Evolutionary conservation across 129 eudicot species (phyloP).

Genomic region (Flaveria linearis): DNA sequence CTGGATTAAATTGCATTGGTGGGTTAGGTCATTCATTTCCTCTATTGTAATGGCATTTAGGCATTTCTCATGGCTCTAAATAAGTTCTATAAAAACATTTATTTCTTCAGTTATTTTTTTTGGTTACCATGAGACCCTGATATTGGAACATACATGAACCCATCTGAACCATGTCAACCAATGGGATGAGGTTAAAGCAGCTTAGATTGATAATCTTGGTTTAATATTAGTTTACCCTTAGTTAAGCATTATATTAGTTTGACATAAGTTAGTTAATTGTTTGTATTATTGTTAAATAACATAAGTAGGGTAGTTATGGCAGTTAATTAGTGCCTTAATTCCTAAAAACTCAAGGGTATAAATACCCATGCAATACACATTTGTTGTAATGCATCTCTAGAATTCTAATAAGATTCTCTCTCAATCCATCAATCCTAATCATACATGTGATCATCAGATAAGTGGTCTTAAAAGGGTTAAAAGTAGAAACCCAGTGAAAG

Average conservation of each 20-base stretch:
- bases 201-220: neutral
- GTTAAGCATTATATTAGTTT: too few relatives aligned
- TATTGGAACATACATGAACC: neutral
- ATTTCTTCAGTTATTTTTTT: neutral
- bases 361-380: too few relatives aligned
- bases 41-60: conserved; percentile 28
- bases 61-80: conserved; percentile 27
- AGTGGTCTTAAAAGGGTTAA: neutral
- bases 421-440: too few relatives aligned
- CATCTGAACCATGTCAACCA: neutral
- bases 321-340: too few relatives aligned
- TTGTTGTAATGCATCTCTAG: too few relatives aligned
- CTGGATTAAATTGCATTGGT: conserved; percentile 17
- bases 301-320: too few relatives aligned
- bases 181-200: neutral
- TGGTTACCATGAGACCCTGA: neutral
- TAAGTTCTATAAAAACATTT: neutral
- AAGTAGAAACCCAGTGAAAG: neutral
- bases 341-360: too few relatives aligned
- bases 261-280: too few relatives aligned
- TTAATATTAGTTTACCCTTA: too few relatives aligned
- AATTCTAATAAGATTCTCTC: too few relatives aligned
- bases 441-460: too few relatives aligned
- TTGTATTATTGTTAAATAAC: too few relatives aligned
- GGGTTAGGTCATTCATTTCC: conserved; percentile 21